phyloP scores from a whole-genome alignment of 371 early-diverging fungal genomes.

The Dipsacomyces acuminosporus region DNA sequence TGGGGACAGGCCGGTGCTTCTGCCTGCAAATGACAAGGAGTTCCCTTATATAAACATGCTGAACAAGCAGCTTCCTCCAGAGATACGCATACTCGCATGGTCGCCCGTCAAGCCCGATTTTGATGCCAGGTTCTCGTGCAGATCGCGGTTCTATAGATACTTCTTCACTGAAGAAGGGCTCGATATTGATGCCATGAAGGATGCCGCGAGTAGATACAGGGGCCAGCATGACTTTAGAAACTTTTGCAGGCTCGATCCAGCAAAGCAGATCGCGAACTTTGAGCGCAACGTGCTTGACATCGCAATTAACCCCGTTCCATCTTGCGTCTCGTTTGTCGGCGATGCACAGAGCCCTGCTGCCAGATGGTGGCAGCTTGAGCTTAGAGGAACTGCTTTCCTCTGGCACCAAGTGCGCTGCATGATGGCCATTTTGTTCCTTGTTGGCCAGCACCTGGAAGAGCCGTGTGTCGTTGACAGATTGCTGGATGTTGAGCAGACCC shows the following conservation, averaged over 20 bases:
- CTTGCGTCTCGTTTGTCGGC: constrained; percentile 18
- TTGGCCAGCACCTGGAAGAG: constrained; percentile 69
- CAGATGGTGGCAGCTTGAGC: constrained; percentile 59
- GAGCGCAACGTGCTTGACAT: constrained; percentile 64
- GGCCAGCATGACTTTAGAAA: constrained; percentile 92
- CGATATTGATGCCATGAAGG: constrained; percentile 70
- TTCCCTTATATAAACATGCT: constrained; percentile 78
- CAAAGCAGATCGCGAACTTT: constrained; percentile 72
- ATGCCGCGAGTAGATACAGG: constrained; percentile 62
- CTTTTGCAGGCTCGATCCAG: constrained; percentile 89
- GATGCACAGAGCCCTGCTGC: constrained; percentile 11
- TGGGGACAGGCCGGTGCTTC: constrained; percentile 13
- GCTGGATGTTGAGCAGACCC: constrained; percentile 52
- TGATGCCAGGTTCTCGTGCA: constrained; percentile 86
- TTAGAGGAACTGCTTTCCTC: constrained; percentile 83
- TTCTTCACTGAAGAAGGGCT: constrained; percentile 63
- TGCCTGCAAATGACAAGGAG: constrained; percentile 50
- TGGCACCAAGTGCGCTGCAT: constrained; percentile 98
- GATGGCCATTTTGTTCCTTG: constrained; percentile 82
- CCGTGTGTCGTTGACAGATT: constrained; percentile 56
- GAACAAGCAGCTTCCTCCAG: constrained; percentile 80
- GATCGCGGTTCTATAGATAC: constrained; percentile 86
- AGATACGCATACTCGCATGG: constrained; percentile 92
- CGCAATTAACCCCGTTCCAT: constrained; percentile 55
- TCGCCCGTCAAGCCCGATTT: constrained; percentile 72